These are phyloP conservation scores for Nicotiana paniculata DNA, from an alignment of 257 asterid species.

Conservation along the genomic window DNA sequence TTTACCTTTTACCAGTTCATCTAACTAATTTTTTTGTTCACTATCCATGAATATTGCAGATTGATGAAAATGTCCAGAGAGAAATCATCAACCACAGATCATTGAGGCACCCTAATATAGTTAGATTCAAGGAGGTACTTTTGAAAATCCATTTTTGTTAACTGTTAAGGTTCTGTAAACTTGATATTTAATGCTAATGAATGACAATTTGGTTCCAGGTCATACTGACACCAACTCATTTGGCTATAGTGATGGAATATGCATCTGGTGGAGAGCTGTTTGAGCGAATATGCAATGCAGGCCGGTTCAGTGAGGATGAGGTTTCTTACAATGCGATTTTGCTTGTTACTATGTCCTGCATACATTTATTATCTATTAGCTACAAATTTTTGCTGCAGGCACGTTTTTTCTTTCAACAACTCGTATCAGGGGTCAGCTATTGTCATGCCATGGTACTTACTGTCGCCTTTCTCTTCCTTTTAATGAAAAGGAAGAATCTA, in stretches of 20 bases:
- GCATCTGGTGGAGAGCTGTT: constrained; percentile 87
- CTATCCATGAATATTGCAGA: constrained; percentile 32
- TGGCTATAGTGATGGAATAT: constrained; percentile 85
- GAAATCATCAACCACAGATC: constrained; percentile 89
- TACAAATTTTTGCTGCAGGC: constrained; percentile 43
- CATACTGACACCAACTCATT: constrained; percentile 76
- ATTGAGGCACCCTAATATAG: constrained; percentile 83
- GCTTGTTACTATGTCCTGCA: constrained; percentile 1
- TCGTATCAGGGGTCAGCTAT: constrained; percentile 93
- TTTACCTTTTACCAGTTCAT: too few species aligned
- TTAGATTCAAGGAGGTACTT: constrained; percentile 72
- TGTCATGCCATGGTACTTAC: constrained; percentile 88
- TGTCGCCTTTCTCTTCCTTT: not conserved
- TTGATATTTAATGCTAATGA: not conserved
- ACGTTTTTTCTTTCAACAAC: constrained; percentile 92
- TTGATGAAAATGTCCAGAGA: constrained; percentile 85
- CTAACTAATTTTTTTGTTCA: too few species aligned
- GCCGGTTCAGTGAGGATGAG: constrained; percentile 80
- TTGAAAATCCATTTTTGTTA: not conserved
- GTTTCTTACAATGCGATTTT: constrained; percentile 20
- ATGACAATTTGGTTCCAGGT: constrained; percentile 28
- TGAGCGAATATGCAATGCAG: constrained; percentile 69
- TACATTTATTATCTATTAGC: not conserved
- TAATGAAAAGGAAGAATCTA: not conserved
- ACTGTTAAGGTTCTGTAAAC: constrained; percentile 1